Percentiles rank a stretch among this genome's conserved stretches.
phyloP scores from a whole-genome alignment of 2,329 filamentous ascomycete species.

The Amphichorda felina region DNA sequence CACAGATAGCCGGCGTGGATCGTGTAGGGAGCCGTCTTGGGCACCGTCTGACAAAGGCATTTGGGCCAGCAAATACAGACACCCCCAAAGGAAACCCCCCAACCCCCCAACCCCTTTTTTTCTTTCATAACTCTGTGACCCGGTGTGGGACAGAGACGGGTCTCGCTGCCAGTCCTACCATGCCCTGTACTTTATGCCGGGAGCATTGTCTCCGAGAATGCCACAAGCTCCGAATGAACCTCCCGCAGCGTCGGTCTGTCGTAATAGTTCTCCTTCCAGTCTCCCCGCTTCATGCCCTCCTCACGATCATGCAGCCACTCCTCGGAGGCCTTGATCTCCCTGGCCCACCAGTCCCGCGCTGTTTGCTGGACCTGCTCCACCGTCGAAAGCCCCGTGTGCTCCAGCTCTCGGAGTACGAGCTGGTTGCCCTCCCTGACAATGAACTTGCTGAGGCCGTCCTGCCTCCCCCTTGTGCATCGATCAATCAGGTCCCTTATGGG shows the following conservation, averaged over 20 bases:
- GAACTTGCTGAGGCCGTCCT: conserved; percentile 28
- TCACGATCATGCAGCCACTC: conserved; percentile 30
- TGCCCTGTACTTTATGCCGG: too few species aligned
- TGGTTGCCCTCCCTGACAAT: conserved; percentile 32
- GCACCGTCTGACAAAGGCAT: too few species aligned
- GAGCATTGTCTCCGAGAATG: conserved; percentile 9
- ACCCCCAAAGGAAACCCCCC: too few species aligned
- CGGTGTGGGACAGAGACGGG: too few species aligned
- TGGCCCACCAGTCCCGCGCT: conserved; percentile 34
- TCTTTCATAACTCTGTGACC: too few species aligned
- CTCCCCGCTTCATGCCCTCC: conserved; percentile 22
- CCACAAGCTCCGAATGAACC: conserved; percentile 20
- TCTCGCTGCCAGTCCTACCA: neutral
- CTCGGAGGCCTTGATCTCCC: conserved; percentile 34
- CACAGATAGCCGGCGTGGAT: too few species aligned
- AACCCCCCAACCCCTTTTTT: too few species aligned
- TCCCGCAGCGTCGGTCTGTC: conserved; percentile 32
- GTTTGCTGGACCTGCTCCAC: conserved; percentile 21
- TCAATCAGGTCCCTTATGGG: conserved; percentile 35
- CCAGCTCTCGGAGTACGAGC: conserved; percentile 27
- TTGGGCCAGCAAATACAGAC: too few species aligned
- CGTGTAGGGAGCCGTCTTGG: too few species aligned
- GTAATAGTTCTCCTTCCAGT: conserved; percentile 39
- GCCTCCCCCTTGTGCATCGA: conserved; percentile 36
- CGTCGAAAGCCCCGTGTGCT: conserved; percentile 18